A percentile compares a stretch with the other conserved stretches of the same genome.
Conservation (phyloP, 2,329 filamentous ascomycete genomes). For the Elsinoe batatas region DNA sequence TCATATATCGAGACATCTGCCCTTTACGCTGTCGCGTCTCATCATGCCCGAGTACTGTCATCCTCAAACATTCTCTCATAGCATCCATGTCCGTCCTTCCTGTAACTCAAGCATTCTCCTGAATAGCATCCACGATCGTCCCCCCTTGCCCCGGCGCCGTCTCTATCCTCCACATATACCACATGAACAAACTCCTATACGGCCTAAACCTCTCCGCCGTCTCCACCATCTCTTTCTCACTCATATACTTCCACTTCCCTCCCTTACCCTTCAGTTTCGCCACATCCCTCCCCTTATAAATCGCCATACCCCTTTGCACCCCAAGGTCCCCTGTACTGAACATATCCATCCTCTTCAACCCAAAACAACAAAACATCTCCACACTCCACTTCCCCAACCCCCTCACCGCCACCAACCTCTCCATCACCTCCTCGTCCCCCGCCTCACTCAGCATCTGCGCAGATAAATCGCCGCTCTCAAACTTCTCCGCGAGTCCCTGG, state of each 20-base stretch:
- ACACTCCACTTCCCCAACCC: conserved; percentile 86
- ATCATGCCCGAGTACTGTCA: background rate
- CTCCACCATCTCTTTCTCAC: conserved; percentile 81
- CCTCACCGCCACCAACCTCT: conserved; percentile 72
- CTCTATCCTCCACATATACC: conserved; percentile 92
- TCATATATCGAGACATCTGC: too few species aligned
- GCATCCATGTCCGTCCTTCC: background rate
- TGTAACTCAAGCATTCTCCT: conserved; percentile 11
- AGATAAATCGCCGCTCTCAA: conserved; percentile 62
- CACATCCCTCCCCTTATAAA: conserved; percentile 73
- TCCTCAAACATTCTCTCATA: background rate
- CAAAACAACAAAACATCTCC: conserved; percentile 97
- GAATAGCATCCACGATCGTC: conserved; percentile 48
- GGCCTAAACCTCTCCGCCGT: conserved; percentile 70
- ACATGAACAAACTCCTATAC: conserved; percentile 90
- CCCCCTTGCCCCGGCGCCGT: conserved; percentile 42
- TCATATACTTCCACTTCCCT: conserved; percentile 97
- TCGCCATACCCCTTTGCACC: conserved; percentile 87
- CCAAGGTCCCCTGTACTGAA: conserved; percentile 88
- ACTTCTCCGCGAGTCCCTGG: conserved; percentile 73
- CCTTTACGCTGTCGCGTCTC: too few species aligned
- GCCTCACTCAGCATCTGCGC: conserved; percentile 67
- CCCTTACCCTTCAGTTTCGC: conserved; percentile 69
- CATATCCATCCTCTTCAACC: conserved; percentile 87
- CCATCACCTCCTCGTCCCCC: conserved; percentile 75